Evolutionary conservation across 2,329 filamentous ascomycete species (phyloP), one percentile per base, ranked within the genome.

Genomic region (Cordyceps cicadae): DNA sequence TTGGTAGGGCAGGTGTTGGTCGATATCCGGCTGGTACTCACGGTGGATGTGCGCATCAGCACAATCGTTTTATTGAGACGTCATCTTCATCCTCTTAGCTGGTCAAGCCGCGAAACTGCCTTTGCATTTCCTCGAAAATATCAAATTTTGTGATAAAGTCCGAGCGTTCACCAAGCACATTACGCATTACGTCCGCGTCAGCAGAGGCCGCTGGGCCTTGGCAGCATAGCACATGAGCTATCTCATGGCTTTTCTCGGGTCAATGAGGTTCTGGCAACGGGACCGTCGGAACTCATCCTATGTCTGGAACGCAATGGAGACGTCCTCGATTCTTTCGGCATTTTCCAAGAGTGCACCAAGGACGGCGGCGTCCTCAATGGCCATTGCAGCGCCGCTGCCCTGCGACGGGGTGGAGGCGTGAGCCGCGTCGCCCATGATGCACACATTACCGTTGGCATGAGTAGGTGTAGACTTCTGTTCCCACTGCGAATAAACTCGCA

Each of bases 401-500:
- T 68, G 66, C 51, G 65, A 69, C 0, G 69, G 69, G 1, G 65
- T 67, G 14, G 63, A 64, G 7, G 67, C 67, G 54, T 70, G 67
- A 1, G 68, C 67, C 1, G 67, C 67, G 57, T 69, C 67, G 15
- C 67, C 67, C 1, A 68, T 63, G 11, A 69, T 63, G 37, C 67
- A 68, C 0, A 66, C 59, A 2, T 62, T 62, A 1, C 63, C 63
- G 1, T 62, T 51, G 54, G 59, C 50, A n/a, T 66, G 67, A 3
- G 63, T 64, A 11, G 55, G 49, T 6, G 58, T 64, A 24, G 34
- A 34, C n/a, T 63, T 63, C 37, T 64, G 61, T 21, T 66, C 63
- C 59, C 56, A 63, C 48, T 64, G 54, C 0, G 54, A 63, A 43
- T 62, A 63, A 0, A 12, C 5, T 14, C 48, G 48, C n/a, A 49